These are phyloP conservation scores for Gracilariopsis chorda DNA, from an alignment of 23 red algal species.

Conservation along the genomic window DNA sequence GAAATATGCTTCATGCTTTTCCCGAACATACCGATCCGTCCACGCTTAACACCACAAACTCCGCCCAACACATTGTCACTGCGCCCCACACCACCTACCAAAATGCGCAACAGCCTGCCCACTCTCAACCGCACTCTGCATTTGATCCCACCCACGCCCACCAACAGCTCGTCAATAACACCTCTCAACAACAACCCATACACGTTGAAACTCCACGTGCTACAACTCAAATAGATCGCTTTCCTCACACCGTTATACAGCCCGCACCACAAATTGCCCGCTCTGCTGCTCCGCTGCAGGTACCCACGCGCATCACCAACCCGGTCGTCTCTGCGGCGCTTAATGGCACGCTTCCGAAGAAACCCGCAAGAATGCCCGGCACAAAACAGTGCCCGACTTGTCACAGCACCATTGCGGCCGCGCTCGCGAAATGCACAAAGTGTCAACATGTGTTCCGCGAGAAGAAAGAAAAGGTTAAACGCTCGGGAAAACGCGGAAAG, in stretches of 20 bases:
- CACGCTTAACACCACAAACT: background rate
- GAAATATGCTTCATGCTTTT: background rate
- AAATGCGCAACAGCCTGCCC: background rate
- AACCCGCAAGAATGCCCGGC: slow-evolving; percentile 44
- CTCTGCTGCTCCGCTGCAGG: background rate
- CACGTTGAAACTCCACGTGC: background rate
- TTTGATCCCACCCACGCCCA: background rate
- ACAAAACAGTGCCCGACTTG: slow-evolving; percentile 67
- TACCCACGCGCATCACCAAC: background rate
- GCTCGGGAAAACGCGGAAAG: slow-evolving; percentile 78
- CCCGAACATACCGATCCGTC: background rate
- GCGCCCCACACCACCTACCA: background rate
- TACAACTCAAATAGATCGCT: background rate
- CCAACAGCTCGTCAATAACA: background rate
- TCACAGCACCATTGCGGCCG: slow-evolving; percentile 53
- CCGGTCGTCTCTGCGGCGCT: background rate
- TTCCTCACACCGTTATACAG: background rate
- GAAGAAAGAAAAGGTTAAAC: slow-evolving; percentile 78
- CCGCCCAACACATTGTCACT: background rate
- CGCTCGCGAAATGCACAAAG: slow-evolving; percentile 47
- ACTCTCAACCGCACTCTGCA: background rate
- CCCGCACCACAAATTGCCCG: background rate
- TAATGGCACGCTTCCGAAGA: slow-evolving; percentile 6
- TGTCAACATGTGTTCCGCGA: slow-evolving; percentile 65
- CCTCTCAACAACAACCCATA: background rate